Base-by-base conservation (phyloP, 352 stramenopile species). In the Thalassiosira hispida region DNA sequence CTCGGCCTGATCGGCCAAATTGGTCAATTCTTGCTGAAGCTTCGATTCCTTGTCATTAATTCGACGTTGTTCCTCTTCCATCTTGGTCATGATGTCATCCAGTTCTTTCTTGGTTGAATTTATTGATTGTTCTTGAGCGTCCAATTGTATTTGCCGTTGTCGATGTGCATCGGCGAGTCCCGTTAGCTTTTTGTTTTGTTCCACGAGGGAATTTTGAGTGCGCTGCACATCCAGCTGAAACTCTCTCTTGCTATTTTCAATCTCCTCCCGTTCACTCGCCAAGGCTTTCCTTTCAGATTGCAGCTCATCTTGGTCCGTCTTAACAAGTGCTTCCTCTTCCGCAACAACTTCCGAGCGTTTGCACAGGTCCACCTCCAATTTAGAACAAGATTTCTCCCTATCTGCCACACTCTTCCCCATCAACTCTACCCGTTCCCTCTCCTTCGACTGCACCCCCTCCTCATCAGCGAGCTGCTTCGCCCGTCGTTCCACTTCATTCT, bases 31-130 rank as follows among this genome's bases (percentile, higher is more conserved):
- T 59, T 76, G 33, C 47, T 69, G 9, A 25, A 79, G 23, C 22
- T 68, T 65, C 27, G 27, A 44, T 22, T 79, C 62, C 49, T 73
- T 74, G 16, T 74, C 49, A n/a, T 42, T 22, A 22, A 76, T 67
- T 42, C 33, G 62, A 42, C 22, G 8, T 46, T 84, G 67, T 16
- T 84, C 68, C 16, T 74, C 57, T 44, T 79, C 76, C 27, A 79
- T 14, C 47, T 79, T 66, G 14, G 63, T 40, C 53, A 84, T 79
- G 23, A 84, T 40, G 35, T 53, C 63, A 25, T 72, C 49, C 42
- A 81, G 49, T 79, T 79, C 76, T 46, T 68, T 38, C 51, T 79
- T 78, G 31, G 68, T 55, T 29, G 44, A 25, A 29, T 40, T 31
- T 46, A 78, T 46, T 29, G 46, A 59, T 67, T 61, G 29, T 29